Evolutionary conservation across 805 yeast species (phyloP).

Genomic region (Starmerella davenportii): DNA sequence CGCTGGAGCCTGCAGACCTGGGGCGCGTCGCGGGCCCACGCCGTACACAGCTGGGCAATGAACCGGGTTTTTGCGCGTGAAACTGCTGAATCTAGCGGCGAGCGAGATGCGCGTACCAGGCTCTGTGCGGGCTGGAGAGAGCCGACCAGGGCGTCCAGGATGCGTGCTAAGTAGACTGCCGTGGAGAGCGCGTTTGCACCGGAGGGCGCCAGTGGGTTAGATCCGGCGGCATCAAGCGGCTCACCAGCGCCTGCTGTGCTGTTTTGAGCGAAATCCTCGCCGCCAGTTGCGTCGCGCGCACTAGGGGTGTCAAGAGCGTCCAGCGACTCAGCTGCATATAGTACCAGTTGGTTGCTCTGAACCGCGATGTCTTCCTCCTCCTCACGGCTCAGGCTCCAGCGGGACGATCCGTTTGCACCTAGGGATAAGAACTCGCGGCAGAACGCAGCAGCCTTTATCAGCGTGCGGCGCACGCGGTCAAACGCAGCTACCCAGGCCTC

Average conservation of each 20-base stretch:
- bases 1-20: constrained; percentile 26
- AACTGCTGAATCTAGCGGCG: constrained; percentile 3
- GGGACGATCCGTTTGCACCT: constrained; percentile 4
- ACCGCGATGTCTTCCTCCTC: constrained; percentile 6
- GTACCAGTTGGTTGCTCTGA: background rate
- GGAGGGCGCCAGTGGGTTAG: constrained; percentile 32
- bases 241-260: background rate
- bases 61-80: constrained; percentile 25
- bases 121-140: constrained; percentile 4
- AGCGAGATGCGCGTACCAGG: background rate
- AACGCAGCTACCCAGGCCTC: constrained; percentile 4
- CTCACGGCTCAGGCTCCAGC: constrained; percentile 1
- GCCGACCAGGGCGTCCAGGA: constrained; percentile 29
- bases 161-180: constrained; percentile 32
- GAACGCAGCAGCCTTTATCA: constrained; percentile 12
- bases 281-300: constrained; percentile 1
- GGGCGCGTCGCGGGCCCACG: constrained; percentile 35
- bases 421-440: constrained; percentile 16
- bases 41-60: constrained; percentile 31
- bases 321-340: background rate
- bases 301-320: constrained; percentile 4
- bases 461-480: constrained; percentile 7
- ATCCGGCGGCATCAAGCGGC: background rate
- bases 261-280: too few species aligned
- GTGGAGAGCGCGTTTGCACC: constrained; percentile 45